phyloP scores from a whole-genome alignment of 2,329 filamentous ascomycete genomes.

The Fusarium anguioides region DNA sequence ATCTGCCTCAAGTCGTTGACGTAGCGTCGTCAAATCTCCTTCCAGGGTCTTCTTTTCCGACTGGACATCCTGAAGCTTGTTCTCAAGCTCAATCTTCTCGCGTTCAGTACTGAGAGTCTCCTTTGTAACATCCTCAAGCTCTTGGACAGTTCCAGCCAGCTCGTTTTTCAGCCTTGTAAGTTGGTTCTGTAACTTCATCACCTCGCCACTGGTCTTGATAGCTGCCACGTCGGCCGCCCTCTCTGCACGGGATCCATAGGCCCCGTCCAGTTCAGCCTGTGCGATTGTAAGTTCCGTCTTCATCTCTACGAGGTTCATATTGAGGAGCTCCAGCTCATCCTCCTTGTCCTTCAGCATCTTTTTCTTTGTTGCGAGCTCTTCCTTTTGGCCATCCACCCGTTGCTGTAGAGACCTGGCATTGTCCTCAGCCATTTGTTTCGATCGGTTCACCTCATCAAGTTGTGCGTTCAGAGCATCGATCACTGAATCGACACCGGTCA shows the following conservation, averaged over 20 bases:
- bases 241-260: constrained; percentile 69
- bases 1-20: constrained; percentile 56
- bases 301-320: constrained; percentile 65
- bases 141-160: constrained; percentile 61
- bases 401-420: constrained; percentile 44
- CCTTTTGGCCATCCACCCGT: constrained; percentile 35
- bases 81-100: constrained; percentile 59
- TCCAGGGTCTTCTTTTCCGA: constrained; percentile 36
- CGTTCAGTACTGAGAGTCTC: constrained; percentile 63
- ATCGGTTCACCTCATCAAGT: constrained; percentile 46
- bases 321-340: constrained; percentile 62
- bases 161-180: constrained; percentile 63
- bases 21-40: constrained; percentile 40
- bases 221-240: constrained; percentile 68
- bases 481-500: constrained; percentile 47
- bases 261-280: constrained; percentile 70
- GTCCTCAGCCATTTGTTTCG: constrained; percentile 46
- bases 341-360: constrained; percentile 61
- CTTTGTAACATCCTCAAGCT: constrained; percentile 64
- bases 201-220: constrained; percentile 60
- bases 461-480: constrained; percentile 45
- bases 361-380: constrained; percentile 50
- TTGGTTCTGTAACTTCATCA: constrained; percentile 59
- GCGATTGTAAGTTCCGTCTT: constrained; percentile 72
- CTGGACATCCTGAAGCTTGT: constrained; percentile 49